Percentiles rank a stretch among this genome's conserved stretches.
Evolutionary conservation across 2,329 filamentous ascomycete genomes (phyloP).

Genomic region (Nothopassalora personata): DNA sequence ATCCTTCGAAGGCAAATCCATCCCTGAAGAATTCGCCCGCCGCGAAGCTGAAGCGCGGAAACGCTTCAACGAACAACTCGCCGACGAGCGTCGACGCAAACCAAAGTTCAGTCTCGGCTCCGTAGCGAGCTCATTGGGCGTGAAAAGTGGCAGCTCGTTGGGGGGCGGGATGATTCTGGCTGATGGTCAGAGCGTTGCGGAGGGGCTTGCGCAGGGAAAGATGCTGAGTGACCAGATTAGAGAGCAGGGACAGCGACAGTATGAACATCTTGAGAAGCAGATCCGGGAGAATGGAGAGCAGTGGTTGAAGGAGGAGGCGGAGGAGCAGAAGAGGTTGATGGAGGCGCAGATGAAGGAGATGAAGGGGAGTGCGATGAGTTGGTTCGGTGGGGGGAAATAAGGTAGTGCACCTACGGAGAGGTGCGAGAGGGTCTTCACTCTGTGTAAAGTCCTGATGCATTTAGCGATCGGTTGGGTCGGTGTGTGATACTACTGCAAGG

Average conservation of each 20-base stretch:
- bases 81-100: constrained; percentile 60
- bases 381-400: constrained; percentile 41
- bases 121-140: constrained; percentile 59
- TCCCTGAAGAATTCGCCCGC: constrained; percentile 82
- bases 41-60: constrained; percentile 80
- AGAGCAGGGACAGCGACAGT: constrained; percentile 84
- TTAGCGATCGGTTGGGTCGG: constrained; percentile 8
- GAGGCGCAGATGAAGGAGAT: constrained; percentile 89
- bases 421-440: constrained; percentile 7
- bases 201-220: constrained; percentile 85
- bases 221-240: constrained; percentile 94
- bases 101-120: constrained; percentile 59
- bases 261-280: constrained; percentile 81
- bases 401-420: neutral
- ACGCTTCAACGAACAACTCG: constrained; percentile 75
- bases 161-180: constrained; percentile 54
- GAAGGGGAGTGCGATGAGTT: constrained; percentile 68
- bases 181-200: constrained; percentile 55
- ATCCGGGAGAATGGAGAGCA: constrained; percentile 90
- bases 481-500: neutral
- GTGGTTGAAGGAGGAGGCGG: constrained; percentile 91
- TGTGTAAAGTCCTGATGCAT: constrained; percentile 10
- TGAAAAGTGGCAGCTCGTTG: constrained; percentile 60
- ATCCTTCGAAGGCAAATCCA: constrained; percentile 67
- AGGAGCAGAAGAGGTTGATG: constrained; percentile 79